phyloP scores from a whole-genome alignment of 352 stramenopile species.

The Phytophthora crassamura region DNA sequence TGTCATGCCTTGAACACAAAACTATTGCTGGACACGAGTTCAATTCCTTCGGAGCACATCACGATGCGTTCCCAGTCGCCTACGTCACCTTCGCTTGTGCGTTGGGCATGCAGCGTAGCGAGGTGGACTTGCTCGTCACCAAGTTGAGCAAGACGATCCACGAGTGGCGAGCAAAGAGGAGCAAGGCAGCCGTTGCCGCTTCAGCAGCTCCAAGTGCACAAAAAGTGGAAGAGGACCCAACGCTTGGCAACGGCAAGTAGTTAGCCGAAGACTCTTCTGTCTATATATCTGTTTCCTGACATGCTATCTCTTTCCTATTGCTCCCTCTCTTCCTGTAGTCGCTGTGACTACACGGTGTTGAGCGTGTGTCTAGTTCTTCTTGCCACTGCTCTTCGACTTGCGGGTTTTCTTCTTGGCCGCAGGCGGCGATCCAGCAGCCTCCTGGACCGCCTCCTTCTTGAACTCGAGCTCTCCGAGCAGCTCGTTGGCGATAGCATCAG shows the following conservation, averaged over 20 bases:
- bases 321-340: conserved; percentile 4
- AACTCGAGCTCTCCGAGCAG: conserved; percentile 81
- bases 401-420: conserved; percentile 71
- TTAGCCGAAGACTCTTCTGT: conserved; percentile 17
- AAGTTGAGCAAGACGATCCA: conserved; percentile 93
- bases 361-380: conserved; percentile 66
- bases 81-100: conserved; percentile 98
- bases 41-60: conserved; percentile 93
- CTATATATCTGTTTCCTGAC: conserved; percentile 41
- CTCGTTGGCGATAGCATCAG: conserved; percentile 80
- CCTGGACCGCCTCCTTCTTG: conserved; percentile 45
- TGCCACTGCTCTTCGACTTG: conserved; percentile 64
- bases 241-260: conserved; percentile 16
- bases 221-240: conserved; percentile 1
- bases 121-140: conserved; percentile 93
- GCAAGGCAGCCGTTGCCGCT: not conserved
- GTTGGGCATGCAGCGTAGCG: conserved; percentile 91
- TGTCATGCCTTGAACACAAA: conserved; percentile 88
- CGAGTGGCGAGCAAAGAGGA: conserved; percentile 78
- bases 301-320: conserved; percentile 28
- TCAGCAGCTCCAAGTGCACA: conserved; percentile 3
- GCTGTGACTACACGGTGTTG: not conserved
- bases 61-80: conserved; percentile 82
- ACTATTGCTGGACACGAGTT: conserved; percentile 92
- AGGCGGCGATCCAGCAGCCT: conserved; percentile 34